phyloP scores from a whole-genome alignment of 2,329 filamentous ascomycete genomes.

The Lomentospora prolificans region DNA sequence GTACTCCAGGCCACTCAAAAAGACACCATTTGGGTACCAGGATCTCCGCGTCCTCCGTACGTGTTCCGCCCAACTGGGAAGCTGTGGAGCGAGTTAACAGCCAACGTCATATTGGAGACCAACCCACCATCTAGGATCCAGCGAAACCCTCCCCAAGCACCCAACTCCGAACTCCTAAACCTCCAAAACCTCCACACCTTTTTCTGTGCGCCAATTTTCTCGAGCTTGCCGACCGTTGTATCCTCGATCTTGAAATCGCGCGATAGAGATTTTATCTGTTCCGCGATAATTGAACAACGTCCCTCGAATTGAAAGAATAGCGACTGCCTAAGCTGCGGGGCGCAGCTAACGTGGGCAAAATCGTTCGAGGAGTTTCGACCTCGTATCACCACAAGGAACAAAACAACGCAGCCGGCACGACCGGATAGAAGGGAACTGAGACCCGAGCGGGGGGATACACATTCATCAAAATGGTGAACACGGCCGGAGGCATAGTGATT shows the following conservation, averaged over 20 bases:
- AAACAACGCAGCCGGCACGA: background rate
- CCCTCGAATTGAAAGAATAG: background rate
- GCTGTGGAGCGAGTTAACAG: background rate
- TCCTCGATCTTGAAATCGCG: no score
- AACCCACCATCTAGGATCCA: no score
- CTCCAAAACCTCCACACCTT: no score
- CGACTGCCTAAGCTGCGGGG: background rate
- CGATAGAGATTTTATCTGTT: no score
- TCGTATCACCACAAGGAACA: background rate
- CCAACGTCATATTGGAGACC: conserved; percentile 1
- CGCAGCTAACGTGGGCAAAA: background rate
- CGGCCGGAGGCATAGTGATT: conserved; percentile 61
- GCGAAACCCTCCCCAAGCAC: background rate
- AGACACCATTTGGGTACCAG: no score
- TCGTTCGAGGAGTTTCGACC: background rate
- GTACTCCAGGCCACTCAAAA: no score
- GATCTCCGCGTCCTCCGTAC: background rate
- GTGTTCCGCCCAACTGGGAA: background rate
- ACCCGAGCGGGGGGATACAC: background rate
- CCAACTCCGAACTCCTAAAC: no score
- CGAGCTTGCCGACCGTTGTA: no score
- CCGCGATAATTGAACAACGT: no score
- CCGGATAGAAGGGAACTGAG: background rate
- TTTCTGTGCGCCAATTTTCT: no score
- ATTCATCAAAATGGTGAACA: conserved; percentile 36